These are phyloP conservation scores for Pelagophyceae sp. DNA, from an alignment of 352 stramenopile genomes.

Conservation along the genomic window DNA sequence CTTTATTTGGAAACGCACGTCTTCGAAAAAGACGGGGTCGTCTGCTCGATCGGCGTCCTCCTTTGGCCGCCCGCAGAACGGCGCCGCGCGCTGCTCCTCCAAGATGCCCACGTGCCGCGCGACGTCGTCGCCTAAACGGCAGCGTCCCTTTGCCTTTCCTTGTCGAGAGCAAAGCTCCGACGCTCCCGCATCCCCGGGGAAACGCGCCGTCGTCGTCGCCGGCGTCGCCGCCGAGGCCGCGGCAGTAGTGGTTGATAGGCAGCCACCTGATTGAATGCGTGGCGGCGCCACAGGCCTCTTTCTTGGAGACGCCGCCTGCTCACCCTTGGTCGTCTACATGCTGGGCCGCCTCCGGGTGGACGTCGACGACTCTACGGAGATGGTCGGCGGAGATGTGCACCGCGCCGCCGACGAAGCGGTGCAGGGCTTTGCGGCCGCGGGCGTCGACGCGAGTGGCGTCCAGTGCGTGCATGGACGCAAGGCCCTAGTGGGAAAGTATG, in stretches of 20 bases:
- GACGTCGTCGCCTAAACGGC: conserved; percentile 14
- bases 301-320: neutral
- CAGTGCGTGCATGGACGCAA: conserved; percentile 1
- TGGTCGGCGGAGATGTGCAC: neutral
- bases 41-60: neutral
- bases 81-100: neutral
- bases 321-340: neutral
- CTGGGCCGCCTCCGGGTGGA: neutral
- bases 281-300: too few species aligned
- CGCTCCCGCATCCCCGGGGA: too few species aligned
- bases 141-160: too few species aligned
- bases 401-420: neutral
- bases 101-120: neutral
- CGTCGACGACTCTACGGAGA: neutral
- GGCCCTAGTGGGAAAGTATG: too few species aligned
- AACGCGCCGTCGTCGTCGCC: neutral
- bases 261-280: neutral
- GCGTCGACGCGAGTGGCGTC: conserved; percentile 14
- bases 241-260: conserved; percentile 15
- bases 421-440: conserved; percentile 1
- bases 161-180: too few species aligned
- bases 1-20: too few species aligned
- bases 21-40: conserved; percentile 8
- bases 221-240: neutral
- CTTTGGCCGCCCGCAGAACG: neutral